Conservation (phyloP, 257 asterid species). For the Fraxinus anomala region DNA sequence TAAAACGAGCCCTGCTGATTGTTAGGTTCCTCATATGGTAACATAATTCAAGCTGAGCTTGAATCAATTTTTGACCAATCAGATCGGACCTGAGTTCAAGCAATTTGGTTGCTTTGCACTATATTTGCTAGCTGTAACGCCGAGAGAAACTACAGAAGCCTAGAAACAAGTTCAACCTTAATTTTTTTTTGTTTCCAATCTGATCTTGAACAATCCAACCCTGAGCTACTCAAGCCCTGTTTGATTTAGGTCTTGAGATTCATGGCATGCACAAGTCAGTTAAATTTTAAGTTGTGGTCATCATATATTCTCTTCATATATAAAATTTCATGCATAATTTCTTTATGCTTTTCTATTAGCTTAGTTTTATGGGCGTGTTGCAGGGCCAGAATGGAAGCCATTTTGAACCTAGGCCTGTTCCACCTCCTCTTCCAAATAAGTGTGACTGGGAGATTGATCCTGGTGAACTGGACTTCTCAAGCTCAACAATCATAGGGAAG, state of each 20-base stretch:
- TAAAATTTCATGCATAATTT: background rate
- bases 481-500: conserved; percentile 77
- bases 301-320: background rate
- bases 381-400: conserved; percentile 99
- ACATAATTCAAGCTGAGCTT: background rate
- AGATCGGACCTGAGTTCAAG: background rate
- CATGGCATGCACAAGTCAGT: conserved; percentile 18
- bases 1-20: background rate
- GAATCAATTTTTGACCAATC: background rate
- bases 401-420: conserved; percentile 88
- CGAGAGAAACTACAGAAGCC: background rate
- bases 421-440: conserved; percentile 94
- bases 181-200: background rate
- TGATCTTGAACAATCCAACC: background rate
- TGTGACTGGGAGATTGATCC: conserved; percentile 99
- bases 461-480: conserved; percentile 80
- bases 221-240: background rate
- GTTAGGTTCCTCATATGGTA: background rate
- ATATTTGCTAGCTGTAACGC: background rate
- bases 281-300: background rate
- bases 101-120: background rate
- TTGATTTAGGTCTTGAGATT: background rate
- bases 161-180: background rate
- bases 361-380: conserved; percentile 23
- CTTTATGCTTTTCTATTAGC: conserved; percentile 18